phyloP scores from a whole-genome alignment of 768 basidiomycete species.

The Candolleomyces eurysporus region DNA sequence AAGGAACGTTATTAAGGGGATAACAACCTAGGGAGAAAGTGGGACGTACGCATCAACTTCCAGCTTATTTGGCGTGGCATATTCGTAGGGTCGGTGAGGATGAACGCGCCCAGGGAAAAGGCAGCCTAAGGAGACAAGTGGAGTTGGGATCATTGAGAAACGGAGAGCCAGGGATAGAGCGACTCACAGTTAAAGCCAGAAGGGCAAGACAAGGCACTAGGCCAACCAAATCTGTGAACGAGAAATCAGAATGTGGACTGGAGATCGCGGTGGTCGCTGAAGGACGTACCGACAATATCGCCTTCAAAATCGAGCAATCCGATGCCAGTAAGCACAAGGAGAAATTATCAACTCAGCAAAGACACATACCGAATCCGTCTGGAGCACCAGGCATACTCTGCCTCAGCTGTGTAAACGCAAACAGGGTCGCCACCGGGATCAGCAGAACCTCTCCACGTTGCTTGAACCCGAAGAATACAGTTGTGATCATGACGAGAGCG shows the following conservation, averaged over 20 bases:
- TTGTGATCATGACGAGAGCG: constrained; percentile 23
- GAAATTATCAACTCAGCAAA: background rate
- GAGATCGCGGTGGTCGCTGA: background rate
- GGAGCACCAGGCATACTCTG: constrained; percentile 25
- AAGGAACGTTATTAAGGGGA: background rate
- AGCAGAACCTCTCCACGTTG: constrained; percentile 21
- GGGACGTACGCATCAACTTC: constrained; percentile 18
- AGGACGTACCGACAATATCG: constrained; percentile 15
- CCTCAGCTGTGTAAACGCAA: constrained; percentile 22
- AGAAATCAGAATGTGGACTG: background rate
- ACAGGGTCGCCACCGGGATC: constrained; percentile 26
- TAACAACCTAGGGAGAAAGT: background rate
- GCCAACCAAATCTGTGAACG: constrained; percentile 18
- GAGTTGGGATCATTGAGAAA: background rate
- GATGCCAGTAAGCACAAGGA: background rate
- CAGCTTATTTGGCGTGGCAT: constrained; percentile 15
- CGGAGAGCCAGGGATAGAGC: background rate
- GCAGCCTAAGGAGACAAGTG: constrained; percentile 12
- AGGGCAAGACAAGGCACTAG: constrained; percentile 21
- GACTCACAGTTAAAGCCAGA: constrained; percentile 20
- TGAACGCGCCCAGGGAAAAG: constrained; percentile 19
- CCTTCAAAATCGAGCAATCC: constrained; percentile 3
- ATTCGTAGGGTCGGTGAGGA: constrained; percentile 18
- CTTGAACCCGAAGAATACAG: constrained; percentile 24
- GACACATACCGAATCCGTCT: constrained; percentile 18